Evolutionary conservation across 1,284 basidiomycete species (phyloP).

Genomic region (Malassezia yamatoensis): DNA sequence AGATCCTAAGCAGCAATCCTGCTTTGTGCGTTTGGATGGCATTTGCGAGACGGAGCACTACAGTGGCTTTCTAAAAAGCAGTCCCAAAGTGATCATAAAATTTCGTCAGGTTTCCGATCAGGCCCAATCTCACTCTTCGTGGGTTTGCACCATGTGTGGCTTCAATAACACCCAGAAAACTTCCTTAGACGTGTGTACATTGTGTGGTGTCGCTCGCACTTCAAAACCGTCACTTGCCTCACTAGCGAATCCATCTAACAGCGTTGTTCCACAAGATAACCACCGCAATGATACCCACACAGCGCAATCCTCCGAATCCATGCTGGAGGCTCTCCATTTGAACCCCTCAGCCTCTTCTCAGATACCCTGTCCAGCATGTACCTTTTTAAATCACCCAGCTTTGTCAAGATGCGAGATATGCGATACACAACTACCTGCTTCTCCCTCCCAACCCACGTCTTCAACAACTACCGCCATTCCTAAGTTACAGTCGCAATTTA

Average conservation of each 20-base stretch:
- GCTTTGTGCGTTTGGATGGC: slow-evolving; percentile 55
- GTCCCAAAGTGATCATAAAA: slow-evolving; percentile 72
- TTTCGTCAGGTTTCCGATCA: slow-evolving; percentile 7
- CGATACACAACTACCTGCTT: slow-evolving; percentile 56
- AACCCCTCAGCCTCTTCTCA: background rate
- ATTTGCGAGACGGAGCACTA: slow-evolving; percentile 78
- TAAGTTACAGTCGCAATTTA: slow-evolving; percentile 50
- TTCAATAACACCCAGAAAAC: slow-evolving; percentile 20
- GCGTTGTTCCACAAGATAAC: too few relatives aligned
- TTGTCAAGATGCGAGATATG: slow-evolving; percentile 78
- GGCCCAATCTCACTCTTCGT: slow-evolving; percentile 12
- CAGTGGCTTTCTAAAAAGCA: slow-evolving; percentile 79
- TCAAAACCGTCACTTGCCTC: slow-evolving; percentile 4
- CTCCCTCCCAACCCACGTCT: slow-evolving; percentile 57
- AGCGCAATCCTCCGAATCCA: background rate
- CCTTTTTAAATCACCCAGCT: slow-evolving; percentile 77
- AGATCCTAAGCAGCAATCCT: slow-evolving; percentile 49
- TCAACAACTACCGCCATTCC: slow-evolving; percentile 27
- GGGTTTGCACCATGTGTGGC: slow-evolving; percentile 37
- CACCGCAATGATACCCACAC: too few relatives aligned
- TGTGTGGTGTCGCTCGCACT: slow-evolving; percentile 29
- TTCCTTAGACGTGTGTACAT: slow-evolving; percentile 18
- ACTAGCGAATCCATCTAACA: too few relatives aligned
- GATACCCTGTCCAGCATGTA: slow-evolving; percentile 65
- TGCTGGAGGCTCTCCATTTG: background rate